Evolutionary conservation across 352 stramenopile species (phyloP), one percentile per base, ranked within the genome.

Genomic region (Phytophthora pluvialis): DNA sequence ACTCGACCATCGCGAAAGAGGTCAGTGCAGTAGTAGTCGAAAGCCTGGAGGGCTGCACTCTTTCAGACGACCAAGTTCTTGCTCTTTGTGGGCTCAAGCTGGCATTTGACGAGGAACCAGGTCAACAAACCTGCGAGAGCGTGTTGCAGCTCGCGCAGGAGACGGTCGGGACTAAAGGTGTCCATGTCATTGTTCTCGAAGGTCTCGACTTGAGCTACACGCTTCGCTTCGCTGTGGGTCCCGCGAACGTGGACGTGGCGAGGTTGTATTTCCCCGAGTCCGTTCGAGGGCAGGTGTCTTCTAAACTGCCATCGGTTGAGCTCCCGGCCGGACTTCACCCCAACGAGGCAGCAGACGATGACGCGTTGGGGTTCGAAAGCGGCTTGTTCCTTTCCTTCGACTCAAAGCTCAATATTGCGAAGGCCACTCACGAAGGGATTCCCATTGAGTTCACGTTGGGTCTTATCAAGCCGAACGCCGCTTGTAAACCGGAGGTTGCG

Each of bases 401-500:
- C 7, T 1, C 32, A 4, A 47, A 26, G 36, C 35, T 51, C 44
- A 67, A 39, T 18, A 53, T 67, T 26, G 42, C 18, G 28, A 72
- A 61, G 6, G 31, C 3, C n/a, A 25, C 33, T 2, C 40, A 52
- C 11, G 64, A 72, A 13, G 63, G 67, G n/a, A 33, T 43, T 11
- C 21, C 18, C 4, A 46, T 87, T 33, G 60, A 85, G 33, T 44
- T 16, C 36, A 90, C 83, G 4, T 68, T 89, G 15, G 83, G 68
- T 13, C 75, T 90, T 43, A 85, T 92, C 61, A 92, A 92, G 44
- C 83, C 83, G 4, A 81, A 78, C 36, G 76, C 77, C 6, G 75
- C 83, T 5, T 66, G 60, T 15, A 68, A 82, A 11, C 48, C 48
- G 4, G 35, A 57, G 0, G 54, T 58, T 0, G 77, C 87, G 3